Evolutionary conservation across 345 rosid species (phyloP).

Genomic region (Lepidium africanum): DNA sequence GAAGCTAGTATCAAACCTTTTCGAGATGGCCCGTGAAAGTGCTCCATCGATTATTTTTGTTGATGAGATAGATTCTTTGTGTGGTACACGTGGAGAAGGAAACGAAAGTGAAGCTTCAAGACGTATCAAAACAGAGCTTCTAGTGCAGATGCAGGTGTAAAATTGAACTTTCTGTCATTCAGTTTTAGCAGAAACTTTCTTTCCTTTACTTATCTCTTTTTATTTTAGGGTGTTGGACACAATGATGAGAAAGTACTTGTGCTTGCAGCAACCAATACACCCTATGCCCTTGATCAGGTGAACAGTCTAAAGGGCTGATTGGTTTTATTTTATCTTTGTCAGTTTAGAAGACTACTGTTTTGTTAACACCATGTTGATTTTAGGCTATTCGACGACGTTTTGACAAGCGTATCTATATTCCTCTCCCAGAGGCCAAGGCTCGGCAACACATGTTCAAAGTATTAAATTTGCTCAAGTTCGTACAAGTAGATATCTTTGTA

Average conservation of each 20-base stretch:
- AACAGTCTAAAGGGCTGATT: background rate
- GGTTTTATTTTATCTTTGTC: constrained; percentile 5
- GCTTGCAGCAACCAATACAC: constrained; percentile 94
- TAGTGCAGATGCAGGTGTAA: constrained; percentile 95
- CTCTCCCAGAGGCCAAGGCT: constrained; percentile 89
- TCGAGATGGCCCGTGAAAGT: constrained; percentile 95
- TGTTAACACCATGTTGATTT: constrained; percentile 24
- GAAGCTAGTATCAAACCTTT: constrained; percentile 85
- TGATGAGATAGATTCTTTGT: constrained; percentile 91
- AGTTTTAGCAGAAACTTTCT: background rate
- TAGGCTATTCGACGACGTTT: constrained; percentile 94
- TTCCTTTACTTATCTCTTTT: background rate
- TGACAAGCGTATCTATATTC: constrained; percentile 95
- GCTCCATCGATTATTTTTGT: constrained; percentile 85
- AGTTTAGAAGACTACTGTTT: background rate
- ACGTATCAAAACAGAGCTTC: constrained; percentile 95
- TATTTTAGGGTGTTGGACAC: constrained; percentile 75
- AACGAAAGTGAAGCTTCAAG: constrained; percentile 96
- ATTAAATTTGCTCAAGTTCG: background rate
- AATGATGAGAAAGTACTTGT: constrained; percentile 88
- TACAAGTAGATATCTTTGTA: background rate
- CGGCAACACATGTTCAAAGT: constrained; percentile 94
- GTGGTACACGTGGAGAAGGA: constrained; percentile 94
- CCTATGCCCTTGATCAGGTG: constrained; percentile 92
- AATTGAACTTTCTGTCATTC: background rate